Base-by-base conservation (phyloP, 148 eudicot genomes). In the Rhododendron vialii region DNA sequence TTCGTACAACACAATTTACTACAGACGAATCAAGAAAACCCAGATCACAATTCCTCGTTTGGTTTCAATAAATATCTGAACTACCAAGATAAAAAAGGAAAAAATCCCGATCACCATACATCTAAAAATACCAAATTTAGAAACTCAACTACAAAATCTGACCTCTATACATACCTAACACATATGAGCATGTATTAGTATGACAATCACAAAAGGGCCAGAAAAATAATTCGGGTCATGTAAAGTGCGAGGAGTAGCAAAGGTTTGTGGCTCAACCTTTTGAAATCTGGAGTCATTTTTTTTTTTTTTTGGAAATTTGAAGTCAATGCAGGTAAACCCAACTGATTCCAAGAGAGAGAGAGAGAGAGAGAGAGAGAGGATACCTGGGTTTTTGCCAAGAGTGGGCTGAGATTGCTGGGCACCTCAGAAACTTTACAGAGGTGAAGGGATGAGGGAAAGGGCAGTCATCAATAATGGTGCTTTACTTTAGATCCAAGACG, bases 401-500 rank as follows among this genome's bases (percentile, higher is more conserved):
- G 18, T 18, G 17, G 45, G 12, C 35, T 41, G 26, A 43, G 38
- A 57, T 57, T 9, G 17, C 36, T 14, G 69, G 47, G 57, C 20
- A 20, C 9, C 48, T 48, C 55, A 11, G 43, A 26, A 38, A 55
- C n/a, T 24, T 84, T 84, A 33, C 87, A 53, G 51, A 63, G 86
- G 51, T 51, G 65, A 33, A 83, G 43, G 22, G 10, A 48, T 3
- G 69, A 75, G 86, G 73, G 85, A 48, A 30, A 51, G 48, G 13
- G 30, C 22, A 35, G 80, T 30, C 78, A 48, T 84, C 30, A 75
- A 73, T 82, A 26, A 74, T 73, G 84, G 26, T 71, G 76, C 15
- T 81, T 81, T 86, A 43, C 88, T 86, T 81, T 59, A 74, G 84
- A 86, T 86, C 67, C 57, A 86, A 86, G 81, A 14, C 36, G 74